Evolutionary conservation across 2,329 filamentous ascomycete genomes (phyloP), one percentile per base, ranked within the genome.

Genomic region (Aureobasidium uvarum): DNA sequence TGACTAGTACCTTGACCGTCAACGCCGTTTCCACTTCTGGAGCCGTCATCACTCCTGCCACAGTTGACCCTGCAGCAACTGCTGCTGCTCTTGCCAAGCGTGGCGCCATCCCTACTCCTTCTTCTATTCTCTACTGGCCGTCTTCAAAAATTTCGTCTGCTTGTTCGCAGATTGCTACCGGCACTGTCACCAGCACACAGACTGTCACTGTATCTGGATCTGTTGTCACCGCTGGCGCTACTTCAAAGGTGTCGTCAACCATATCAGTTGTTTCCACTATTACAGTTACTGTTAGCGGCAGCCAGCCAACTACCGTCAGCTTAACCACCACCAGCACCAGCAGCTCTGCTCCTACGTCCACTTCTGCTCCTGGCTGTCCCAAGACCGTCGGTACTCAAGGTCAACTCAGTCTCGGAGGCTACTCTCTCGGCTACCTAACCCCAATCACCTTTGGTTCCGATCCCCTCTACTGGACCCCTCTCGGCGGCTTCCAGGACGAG

Each of bases 101-200:
- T 20, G 33, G 38, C 13, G 52, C 51, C 10, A 10, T 66, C 8
- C 38, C 48, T 20, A 62, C 64, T 13, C 66, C 66, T 20, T 45
- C 64, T 23, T 56, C 58, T 1, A 66, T 67, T 16, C 38, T 43
- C 14, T 25, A 38, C 28, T 67, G 63, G 63, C 55, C 58, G 4
- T 45, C 64, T 5, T 28, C 33, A 18, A 66, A 64, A 56, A 67
- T 67, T n/a, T 67, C 66, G 0, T 58, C 33, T 18, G 66, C 66
- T 46, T 67, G 66, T 28, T 67, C 66, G 31, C 43, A 52, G 18
- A 51, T 67, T 16, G 66, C 66, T n/a, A 67, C 66, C n/a, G 66
- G 66, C 4, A 62, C 38, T n/a, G 43, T 54, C 1, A 66, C 58
- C 4, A 38, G 51, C 13, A 66, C 56, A 1, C 39, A 45, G 2